Evolutionary conservation across 2,329 filamentous ascomycete genomes (phyloP), one percentile per base, ranked within the genome.

Genomic region (Fusarium buharicum): DNA sequence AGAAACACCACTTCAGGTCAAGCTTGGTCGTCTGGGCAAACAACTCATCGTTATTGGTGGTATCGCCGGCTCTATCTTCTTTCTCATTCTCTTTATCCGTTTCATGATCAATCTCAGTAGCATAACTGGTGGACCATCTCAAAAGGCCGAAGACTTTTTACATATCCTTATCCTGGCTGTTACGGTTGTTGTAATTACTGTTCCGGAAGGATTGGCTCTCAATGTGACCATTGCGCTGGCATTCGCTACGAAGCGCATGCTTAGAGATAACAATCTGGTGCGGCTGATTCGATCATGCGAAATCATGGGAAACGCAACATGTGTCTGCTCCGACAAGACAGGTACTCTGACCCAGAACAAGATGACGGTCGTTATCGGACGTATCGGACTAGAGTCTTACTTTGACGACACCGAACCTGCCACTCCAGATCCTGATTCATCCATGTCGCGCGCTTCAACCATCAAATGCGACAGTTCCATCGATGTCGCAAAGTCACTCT

Each of bases 1-100:
- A 71, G 89, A 90, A 20, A 94, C 91, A 1, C 91, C 91, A 4
- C 59, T 94, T 8, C 91, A 94, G 73, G 87, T 84, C 3, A 93
- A 93, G 74, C 79, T 94, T 55, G 92, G 93, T 64, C 81, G 87
- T 4, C 80, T 94, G 16, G 91, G 91, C 7, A 90, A 92, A 68
- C 90, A 92, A 70, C 92, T 94, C 53, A 79, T 79, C 20, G 73
- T 76, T 2, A 75, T 79, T 50, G 78, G 78, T 9, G 69, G 70
- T 17, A 62, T 76, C 36, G 80, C 74, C n/a, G 78, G 78, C 30
- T 62, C 74, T 18, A 64, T 80, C 33, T 79, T 80, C 66, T 79
- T 80, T 53, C 53, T 78, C 10, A 68, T 79, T 24, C 69, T 79
- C 3, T 76, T 79, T 27, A 75, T 80, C 41, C 76, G 73, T 4